Conservation (phyloP, 208 protist species). For the Trypanosoma avium region DNA sequence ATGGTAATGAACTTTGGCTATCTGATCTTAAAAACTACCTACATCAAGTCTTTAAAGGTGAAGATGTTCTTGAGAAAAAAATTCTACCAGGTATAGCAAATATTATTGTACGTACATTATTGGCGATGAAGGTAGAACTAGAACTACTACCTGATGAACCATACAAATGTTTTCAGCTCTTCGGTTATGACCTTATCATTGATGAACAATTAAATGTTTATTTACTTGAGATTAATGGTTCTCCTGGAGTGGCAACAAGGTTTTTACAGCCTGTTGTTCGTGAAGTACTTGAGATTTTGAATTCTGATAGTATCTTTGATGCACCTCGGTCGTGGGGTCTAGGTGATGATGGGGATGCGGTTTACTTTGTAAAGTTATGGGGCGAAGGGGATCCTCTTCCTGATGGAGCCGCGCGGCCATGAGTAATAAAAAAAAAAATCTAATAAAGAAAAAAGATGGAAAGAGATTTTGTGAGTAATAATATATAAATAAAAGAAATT, state of each 20-base stretch:
- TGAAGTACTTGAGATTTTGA: conserved; percentile 50
- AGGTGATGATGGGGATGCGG: too few species aligned
- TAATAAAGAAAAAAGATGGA: neutral
- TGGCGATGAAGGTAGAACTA: conserved; percentile 52
- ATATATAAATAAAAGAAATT: too few species aligned
- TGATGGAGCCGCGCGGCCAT: conserved; percentile 16
- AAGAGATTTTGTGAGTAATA: neutral
- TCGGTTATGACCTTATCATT: conserved; percentile 90
- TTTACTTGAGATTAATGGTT: conserved; percentile 91
- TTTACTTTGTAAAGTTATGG: conserved; percentile 72
- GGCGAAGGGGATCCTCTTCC: conserved; percentile 58
- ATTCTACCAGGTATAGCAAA: conserved; percentile 69
- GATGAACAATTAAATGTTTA: conserved; percentile 65
- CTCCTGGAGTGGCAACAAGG: conserved; percentile 72
- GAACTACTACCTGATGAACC: conserved; percentile 48
- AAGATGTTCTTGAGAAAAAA: conserved; percentile 38
- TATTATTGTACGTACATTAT: conserved; percentile 72
- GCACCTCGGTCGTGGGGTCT: conserved; percentile 47
- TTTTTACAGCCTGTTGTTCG: conserved; percentile 58
- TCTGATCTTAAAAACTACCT: conserved; percentile 63
- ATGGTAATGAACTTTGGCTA: conserved; percentile 90
- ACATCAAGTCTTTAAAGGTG: conserved; percentile 30
- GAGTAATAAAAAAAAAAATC: neutral
- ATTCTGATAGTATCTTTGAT: conserved; percentile 31
- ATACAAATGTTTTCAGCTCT: conserved; percentile 87